phyloP scores from a whole-genome alignment of 2,329 filamentous ascomycete genomes.

The Fusarium xyrophilum region DNA sequence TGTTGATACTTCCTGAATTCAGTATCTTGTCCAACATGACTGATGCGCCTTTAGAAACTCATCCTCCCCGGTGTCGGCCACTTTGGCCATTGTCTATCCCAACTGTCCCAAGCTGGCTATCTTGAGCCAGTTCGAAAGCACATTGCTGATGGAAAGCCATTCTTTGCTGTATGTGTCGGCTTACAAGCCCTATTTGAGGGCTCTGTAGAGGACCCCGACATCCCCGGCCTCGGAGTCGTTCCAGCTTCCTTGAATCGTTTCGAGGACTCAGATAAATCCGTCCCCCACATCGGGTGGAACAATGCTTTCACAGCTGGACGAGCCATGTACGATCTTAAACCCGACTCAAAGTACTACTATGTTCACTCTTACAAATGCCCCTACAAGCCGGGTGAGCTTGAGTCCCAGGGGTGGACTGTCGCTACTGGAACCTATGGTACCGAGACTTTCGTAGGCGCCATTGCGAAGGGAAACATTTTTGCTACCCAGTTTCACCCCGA shows the following conservation, averaged over 20 bases:
- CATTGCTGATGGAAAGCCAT: slow-evolving; percentile 90
- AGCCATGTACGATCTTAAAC: slow-evolving; percentile 76
- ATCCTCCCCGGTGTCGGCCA: slow-evolving; percentile 97
- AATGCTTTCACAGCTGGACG: slow-evolving; percentile 71
- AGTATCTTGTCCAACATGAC: slow-evolving; percentile 2
- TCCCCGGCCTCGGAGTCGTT: slow-evolving; percentile 78
- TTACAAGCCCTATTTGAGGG: slow-evolving; percentile 88
- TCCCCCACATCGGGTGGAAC: slow-evolving; percentile 99
- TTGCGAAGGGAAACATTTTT: slow-evolving; percentile 84
- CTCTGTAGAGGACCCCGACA: slow-evolving; percentile 77
- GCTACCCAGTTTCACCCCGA: slow-evolving; percentile 98
- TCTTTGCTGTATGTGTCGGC: slow-evolving; percentile 97
- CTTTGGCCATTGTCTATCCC: slow-evolving; percentile 92
- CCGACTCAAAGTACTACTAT: slow-evolving; percentile 96
- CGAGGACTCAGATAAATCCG: slow-evolving; percentile 78
- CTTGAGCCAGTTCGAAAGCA: slow-evolving; percentile 82
- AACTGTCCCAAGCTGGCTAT: slow-evolving; percentile 83
- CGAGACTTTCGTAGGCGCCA: slow-evolving; percentile 90
- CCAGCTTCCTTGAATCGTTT: slow-evolving; percentile 77
- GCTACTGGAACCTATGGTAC: slow-evolving; percentile 86
- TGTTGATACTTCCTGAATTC: slow-evolving; percentile 37
- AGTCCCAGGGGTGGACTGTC: slow-evolving; percentile 87
- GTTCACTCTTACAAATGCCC: slow-evolving; percentile 92
- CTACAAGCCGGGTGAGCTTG: slow-evolving; percentile 75
- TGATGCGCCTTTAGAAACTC: slow-evolving; percentile 68